Conservation (phyloP, 495 filamentous ascomycete genomes). For the Amorphotheca resinae region DNA sequence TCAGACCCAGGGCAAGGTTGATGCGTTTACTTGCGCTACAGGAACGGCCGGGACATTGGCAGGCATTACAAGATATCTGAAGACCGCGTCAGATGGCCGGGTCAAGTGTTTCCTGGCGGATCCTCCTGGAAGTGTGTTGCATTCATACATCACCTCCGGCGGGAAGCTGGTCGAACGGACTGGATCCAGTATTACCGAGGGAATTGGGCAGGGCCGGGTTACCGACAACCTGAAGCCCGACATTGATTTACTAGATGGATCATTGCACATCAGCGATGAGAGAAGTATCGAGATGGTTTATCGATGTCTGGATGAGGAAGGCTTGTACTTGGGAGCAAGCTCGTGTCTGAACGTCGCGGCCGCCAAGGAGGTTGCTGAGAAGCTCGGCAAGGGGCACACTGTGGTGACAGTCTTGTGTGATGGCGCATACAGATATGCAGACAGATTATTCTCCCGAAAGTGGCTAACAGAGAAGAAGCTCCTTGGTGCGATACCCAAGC, state of each 20-base stretch:
- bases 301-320: conserved; percentile 91
- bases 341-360: conserved; percentile 89
- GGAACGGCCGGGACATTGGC: conserved; percentile 89
- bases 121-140: conserved; percentile 82
- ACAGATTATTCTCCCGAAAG: conserved; percentile 75
- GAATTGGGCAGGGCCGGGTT: conserved; percentile 93
- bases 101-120: conserved; percentile 92
- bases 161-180: conserved; percentile 70
- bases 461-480: conserved; percentile 84
- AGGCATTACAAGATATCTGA: conserved; percentile 80
- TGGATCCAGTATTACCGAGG: conserved; percentile 89
- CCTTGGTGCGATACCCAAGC: conserved; percentile 68
- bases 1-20: conserved; percentile 77
- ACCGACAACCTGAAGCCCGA: conserved; percentile 88
- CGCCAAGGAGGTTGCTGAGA: conserved; percentile 86
- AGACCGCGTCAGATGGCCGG: conserved; percentile 61
- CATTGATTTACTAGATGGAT: conserved; percentile 74
- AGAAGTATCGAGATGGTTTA: conserved; percentile 98
- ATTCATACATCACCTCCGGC: conserved; percentile 80
- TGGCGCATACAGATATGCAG: conserved; percentile 92
- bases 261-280: conserved; percentile 75
- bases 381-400: conserved; percentile 76
- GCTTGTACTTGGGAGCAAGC: conserved; percentile 89
- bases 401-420: conserved; percentile 92
- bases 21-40: conserved; percentile 92